Base-by-base conservation (phyloP, 768 basidiomycete genomes). In the Phanerochaete carnosa region DNA sequence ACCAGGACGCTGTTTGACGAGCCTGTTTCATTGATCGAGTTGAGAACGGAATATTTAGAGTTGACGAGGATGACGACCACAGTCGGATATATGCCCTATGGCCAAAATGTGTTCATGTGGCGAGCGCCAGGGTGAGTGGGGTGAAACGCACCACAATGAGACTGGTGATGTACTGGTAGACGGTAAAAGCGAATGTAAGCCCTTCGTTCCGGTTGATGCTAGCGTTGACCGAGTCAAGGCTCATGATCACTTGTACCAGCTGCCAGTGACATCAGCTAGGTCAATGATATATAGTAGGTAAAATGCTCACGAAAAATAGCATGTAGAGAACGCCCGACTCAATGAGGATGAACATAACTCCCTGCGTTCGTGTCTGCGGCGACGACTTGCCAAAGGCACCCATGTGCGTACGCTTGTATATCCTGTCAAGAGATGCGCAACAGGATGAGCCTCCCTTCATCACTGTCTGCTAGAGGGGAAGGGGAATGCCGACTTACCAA, bases 271-370 rank as follows among this genome's bases (percentile, higher is more conserved):
- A 37, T 19, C 7, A 26, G 33, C 26, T 12, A 23, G 2, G 13
- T 1, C n/a, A 26, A 37, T n/a, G n/a, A n/a, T n/a, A 22, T 12
- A 23, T 19, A 15, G 49, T 6, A 3, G 32, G 32, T n/a, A 12
- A 5, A 5, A 37, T 28, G 45, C 68, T 28, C 43, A 69, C 68
- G 54, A 67, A 69, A 56, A 67, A 69, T 39, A 69, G 63, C 55
- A 66, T 62, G 55, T 69, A 69, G 0, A 67, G 28, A 2, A 69
- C 23, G 30, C 68, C 68, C 15, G 68, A 64, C 46, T 69, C 68
- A 33, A 69, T 37, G 57, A 69, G 60, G 8, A 69, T 58, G 7
- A 64, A 9, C 55, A 67, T 60, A 25, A 69, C 19, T 16, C 32
- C 62, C 47, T 66, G 60, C 29, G 50, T 52, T 30, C 50, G 11